Conservation (phyloP, 2,329 filamentous ascomycete species). For the Pseudogymnoascus sp. region DNA sequence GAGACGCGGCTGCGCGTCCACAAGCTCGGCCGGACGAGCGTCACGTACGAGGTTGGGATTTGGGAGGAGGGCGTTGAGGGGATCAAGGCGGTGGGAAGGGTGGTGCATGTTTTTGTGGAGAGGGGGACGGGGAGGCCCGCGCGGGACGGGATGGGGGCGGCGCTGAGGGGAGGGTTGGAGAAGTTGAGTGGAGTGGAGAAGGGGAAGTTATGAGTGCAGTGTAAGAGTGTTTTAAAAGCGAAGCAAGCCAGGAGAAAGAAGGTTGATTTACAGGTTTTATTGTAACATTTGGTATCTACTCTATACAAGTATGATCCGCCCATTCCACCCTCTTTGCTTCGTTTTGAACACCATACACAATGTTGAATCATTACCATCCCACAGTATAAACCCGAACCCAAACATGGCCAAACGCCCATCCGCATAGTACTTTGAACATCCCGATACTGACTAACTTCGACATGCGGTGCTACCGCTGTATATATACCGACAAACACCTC, state of each 20-base stretch:
- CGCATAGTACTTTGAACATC: neutral
- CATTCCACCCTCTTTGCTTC: neutral
- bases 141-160: slow-evolving; percentile 53
- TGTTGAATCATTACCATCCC: neutral
- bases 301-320: neutral
- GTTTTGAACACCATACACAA: slow-evolving; percentile 2
- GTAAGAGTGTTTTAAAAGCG: neutral
- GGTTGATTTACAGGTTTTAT: neutral
- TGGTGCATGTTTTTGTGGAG: slow-evolving; percentile 85
- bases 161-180: slow-evolving; percentile 52
- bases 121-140: slow-evolving; percentile 62
- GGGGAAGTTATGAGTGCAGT: neutral
- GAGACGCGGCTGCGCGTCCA: slow-evolving; percentile 77
- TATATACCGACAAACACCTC: neutral
- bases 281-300: slow-evolving; percentile 5
- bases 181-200: slow-evolving; percentile 38
- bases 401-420: neutral
- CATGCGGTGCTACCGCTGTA: neutral
- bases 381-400: neutral
- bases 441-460: neutral
- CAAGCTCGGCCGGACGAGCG: slow-evolving; percentile 77
- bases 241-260: neutral
- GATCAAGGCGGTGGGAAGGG: slow-evolving; percentile 78
- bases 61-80: slow-evolving; percentile 67
- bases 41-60: slow-evolving; percentile 81